phyloP scores from a whole-genome alignment of 768 basidiomycete genomes.

The Cytidiella melzeri region DNA sequence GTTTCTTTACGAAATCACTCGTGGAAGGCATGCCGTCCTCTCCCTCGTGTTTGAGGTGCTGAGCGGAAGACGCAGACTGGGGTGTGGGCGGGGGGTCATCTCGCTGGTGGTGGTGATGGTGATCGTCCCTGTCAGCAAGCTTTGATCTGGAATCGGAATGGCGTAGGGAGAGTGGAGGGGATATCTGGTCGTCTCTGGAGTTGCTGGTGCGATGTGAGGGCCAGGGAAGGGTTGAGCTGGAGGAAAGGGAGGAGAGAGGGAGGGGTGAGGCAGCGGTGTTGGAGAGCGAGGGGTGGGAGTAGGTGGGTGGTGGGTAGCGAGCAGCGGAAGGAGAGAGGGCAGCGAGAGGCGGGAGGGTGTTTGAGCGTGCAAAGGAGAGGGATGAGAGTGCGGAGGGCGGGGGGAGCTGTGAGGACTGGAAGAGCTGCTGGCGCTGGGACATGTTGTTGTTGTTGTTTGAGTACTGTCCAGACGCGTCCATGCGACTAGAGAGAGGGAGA shows the following conservation, averaged over 20 bases:
- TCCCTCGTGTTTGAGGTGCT: conserved; percentile 27
- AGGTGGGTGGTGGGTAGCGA: conserved; percentile 29
- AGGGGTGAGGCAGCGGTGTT: conserved; percentile 24
- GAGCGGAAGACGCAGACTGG: conserved; percentile 5
- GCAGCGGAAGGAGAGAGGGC: conserved; percentile 20
- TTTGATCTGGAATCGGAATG: conserved; percentile 13
- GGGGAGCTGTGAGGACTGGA: conserved; percentile 38
- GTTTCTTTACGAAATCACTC: conserved; percentile 90
- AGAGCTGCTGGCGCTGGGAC: conserved; percentile 31
- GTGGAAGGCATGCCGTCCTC: conserved; percentile 85
- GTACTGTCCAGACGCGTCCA: conserved; percentile 2
- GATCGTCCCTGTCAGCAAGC: conserved; percentile 16
- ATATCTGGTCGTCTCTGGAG: conserved; percentile 28
- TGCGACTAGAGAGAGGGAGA: background rate
- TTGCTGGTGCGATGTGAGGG: conserved; percentile 27
- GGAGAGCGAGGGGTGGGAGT: conserved; percentile 30
- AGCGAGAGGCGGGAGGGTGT: conserved; percentile 37
- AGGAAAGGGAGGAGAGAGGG: conserved; percentile 18
- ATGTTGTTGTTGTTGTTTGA: conserved; percentile 11
- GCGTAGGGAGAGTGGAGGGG: conserved; percentile 16
- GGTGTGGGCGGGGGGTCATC: conserved; percentile 9
- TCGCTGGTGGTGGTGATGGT: background rate
- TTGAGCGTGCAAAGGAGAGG: conserved; percentile 31
- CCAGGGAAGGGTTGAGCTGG: conserved; percentile 23
- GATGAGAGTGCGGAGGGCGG: conserved; percentile 38